Percentiles rank a stretch among this genome's conserved stretches.
phyloP scores from a whole-genome alignment of 306 rosid genomes.

The Chamaecrista fasciculata region DNA sequence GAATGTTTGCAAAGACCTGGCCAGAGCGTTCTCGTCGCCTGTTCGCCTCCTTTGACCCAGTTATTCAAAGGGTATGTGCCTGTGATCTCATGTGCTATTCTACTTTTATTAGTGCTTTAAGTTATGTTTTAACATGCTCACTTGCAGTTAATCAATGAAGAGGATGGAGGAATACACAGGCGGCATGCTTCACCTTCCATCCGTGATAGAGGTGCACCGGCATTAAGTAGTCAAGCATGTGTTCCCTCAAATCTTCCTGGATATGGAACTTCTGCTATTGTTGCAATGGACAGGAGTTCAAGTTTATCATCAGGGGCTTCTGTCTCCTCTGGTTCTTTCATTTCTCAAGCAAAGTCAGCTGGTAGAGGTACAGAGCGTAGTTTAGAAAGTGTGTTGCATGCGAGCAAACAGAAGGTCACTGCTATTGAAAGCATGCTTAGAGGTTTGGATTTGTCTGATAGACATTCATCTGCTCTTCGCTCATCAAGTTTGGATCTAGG shows the following conservation, averaged over 20 bases:
- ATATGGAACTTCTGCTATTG: conserved; percentile 99
- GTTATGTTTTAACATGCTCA: conserved; percentile 26
- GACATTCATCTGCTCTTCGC: conserved; percentile 62
- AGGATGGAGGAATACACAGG: conserved; percentile 94
- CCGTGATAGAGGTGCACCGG: conserved; percentile 81
- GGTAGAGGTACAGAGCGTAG: conserved; percentile 87
- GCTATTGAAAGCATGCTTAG: conserved; percentile 99
- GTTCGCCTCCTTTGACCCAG: conserved; percentile 87
- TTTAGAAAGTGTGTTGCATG: conserved; percentile 90
- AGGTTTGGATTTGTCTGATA: conserved; percentile 89
- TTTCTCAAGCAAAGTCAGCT: conserved; percentile 72
- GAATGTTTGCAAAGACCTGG: conserved; percentile 99
- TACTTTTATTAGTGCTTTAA: conserved; percentile 20
- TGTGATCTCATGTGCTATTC: conserved; percentile 26
- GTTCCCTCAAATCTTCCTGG: conserved; percentile 81
- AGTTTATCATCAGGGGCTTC: conserved; percentile 82
- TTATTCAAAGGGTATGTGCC: conserved; percentile 83
- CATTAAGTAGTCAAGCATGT: conserved; percentile 65
- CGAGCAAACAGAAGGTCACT: conserved; percentile 93
- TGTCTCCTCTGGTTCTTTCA: conserved; percentile 66
- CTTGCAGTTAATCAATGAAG: conserved; percentile 91
- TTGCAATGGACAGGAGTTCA: conserved; percentile 97
- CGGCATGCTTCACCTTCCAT: conserved; percentile 99
- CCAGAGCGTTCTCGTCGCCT: conserved; percentile 94
- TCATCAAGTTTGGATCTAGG: conserved; percentile 99